phyloP scores from a whole-genome alignment of 2,329 filamentous ascomycete genomes.

The Boeremia lycopersici region DNA sequence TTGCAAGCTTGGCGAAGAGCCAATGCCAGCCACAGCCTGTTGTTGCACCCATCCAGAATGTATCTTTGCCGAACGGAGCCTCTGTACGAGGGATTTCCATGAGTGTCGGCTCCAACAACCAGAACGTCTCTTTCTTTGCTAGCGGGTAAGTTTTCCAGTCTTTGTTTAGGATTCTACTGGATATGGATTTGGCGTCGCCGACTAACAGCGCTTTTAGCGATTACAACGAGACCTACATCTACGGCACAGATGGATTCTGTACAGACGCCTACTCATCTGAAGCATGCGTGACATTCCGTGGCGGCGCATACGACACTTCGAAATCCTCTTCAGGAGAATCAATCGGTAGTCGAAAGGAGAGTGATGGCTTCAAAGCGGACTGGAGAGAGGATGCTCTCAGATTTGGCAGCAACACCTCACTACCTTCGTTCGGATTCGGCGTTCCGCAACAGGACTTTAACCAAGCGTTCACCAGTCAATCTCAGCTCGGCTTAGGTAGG shows the following conservation, averaged over 20 bases:
- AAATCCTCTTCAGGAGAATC: conserved; percentile 12
- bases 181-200: too few relatives aligned
- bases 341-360: conserved; percentile 9
- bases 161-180: too few relatives aligned
- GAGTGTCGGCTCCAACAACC: conserved; percentile 18
- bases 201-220: conserved; percentile 15
- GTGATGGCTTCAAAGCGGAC: conserved; percentile 17
- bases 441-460: conserved; percentile 18
- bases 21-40: conserved; percentile 16
- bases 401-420: conserved; percentile 13
- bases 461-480: conserved; percentile 20
- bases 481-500: conserved; percentile 30
- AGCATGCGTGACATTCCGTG: conserved; percentile 21
- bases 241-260: conserved; percentile 10
- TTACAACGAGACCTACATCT: conserved; percentile 27
- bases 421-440: conserved; percentile 20
- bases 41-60: conserved; percentile 19
- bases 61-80: conserved; percentile 19
- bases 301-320: conserved; percentile 18
- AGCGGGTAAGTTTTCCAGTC: conserved; percentile 17
- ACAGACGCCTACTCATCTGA: conserved; percentile 5
- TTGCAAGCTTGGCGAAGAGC: not conserved
- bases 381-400: conserved; percentile 18
- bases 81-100: conserved; percentile 18
- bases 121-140: conserved; percentile 25